Base-by-base conservation (phyloP, 495 filamentous ascomycete species). In the Daldinia grandis region DNA sequence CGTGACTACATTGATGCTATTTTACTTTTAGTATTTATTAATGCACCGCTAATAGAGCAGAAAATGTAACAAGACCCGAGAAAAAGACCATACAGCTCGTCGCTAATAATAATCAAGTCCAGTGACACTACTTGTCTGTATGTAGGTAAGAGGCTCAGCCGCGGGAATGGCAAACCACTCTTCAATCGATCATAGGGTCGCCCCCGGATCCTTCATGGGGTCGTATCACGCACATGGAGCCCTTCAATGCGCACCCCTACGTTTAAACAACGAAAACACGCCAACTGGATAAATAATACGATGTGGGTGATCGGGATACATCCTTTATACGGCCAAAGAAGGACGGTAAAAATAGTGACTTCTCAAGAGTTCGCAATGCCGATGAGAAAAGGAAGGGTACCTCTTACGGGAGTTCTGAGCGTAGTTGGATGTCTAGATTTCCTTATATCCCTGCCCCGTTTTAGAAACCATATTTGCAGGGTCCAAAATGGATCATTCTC, bases 41-140 rank as follows among this genome's bases (percentile, higher is more conserved):
- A 47, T 31, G n/a, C 37, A 27, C 51, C n/a, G 35, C 53, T 24
- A 33, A 51, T 17, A 24, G 12, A 17, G 14, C 9, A 9, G 25
- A 30, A 9, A n/a, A 53, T 27, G 49, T 24, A 40, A 54, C 5
- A 24, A 65, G 17, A 35, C 8, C 7, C 27, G 28, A 31, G 27
- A 37, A 30, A 35, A 37, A 30, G 24, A n/a, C 15, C 50, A 35
- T 30, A 33, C 17, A 35, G 7, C 28, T 24, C 53, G 17, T 30
- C n/a, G 31, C 53, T 58, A 53, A 54, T 54, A 33, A 55, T 61
- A 63, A 24, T 19, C 35, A 68, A 28, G 63, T 66, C 69, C 38
- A 64, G 69, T 68, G 64, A 64, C 60, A 27, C 55, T 28, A 25
- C 19, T 64, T 15, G 37, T 35, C 64, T 67, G 69, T 60, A 53